Evolutionary conservation across 257 asterid species (phyloP).

Genomic region (Datura wrightii): DNA sequence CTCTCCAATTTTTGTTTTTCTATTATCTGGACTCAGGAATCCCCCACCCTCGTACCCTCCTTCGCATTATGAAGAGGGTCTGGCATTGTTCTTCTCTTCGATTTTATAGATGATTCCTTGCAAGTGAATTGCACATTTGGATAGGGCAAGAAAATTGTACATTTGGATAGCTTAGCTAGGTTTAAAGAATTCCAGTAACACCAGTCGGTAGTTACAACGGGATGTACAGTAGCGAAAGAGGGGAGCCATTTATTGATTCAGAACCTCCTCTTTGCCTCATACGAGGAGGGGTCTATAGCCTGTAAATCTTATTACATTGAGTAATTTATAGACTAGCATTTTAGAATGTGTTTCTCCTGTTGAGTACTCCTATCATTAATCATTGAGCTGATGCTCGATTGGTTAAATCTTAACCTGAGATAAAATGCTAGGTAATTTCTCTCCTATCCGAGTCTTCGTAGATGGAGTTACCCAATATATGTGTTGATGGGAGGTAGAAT

Average conservation of each 20-base stretch:
- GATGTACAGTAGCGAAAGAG: slow-evolving; percentile 1
- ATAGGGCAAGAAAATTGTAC: neutral
- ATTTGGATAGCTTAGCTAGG: neutral
- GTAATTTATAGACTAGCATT: slow-evolving; percentile 26
- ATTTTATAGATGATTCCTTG: neutral
- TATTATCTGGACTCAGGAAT: slow-evolving; percentile 3
- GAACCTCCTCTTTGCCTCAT: slow-evolving; percentile 6
- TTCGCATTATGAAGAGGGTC: neutral
- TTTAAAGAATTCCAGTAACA: neutral
- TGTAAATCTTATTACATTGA: slow-evolving; percentile 11
- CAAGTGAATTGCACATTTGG: slow-evolving; percentile 24
- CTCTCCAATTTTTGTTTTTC: neutral
- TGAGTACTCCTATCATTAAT: no score
- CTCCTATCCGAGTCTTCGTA: no score
- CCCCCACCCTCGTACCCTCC: neutral
- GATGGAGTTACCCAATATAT: no score
- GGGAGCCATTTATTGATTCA: neutral
- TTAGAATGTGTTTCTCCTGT: neutral
- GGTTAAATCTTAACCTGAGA: no score
- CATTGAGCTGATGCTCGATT: no score
- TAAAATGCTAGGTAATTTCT: no score
- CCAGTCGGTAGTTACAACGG: slow-evolving; percentile 18
- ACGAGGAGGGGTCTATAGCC: neutral
- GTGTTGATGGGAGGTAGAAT: no score
- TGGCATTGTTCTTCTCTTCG: neutral